These are phyloP conservation scores for Tuber borchii DNA, from an alignment of 495 filamentous ascomycete genomes.

Conservation along the genomic window DNA sequence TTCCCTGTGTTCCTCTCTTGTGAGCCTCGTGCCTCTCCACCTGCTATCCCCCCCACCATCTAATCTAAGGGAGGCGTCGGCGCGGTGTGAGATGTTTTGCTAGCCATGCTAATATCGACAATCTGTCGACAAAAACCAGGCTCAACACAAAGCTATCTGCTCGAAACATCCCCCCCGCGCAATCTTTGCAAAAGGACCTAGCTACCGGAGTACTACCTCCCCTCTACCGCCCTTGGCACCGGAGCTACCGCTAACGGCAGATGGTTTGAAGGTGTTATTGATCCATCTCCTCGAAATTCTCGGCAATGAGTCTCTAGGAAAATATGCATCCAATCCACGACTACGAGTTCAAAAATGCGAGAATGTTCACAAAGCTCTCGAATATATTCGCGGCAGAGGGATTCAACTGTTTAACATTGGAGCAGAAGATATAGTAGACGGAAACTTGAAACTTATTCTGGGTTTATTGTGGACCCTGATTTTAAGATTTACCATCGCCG, in stretches of 20 bases:
- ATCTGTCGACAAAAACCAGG: conserved; percentile 49
- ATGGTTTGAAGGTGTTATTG: conserved; percentile 64
- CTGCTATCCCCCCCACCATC: conserved; percentile 2
- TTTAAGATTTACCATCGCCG: conserved; percentile 93
- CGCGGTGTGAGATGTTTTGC: background rate
- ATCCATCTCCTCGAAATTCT: conserved; percentile 96
- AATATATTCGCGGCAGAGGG: conserved; percentile 81
- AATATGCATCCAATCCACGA: conserved; percentile 92
- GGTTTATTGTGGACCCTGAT: conserved; percentile 97
- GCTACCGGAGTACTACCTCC: conserved; percentile 68
- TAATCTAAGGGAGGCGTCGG: conserved; percentile 3
- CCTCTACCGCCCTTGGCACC: conserved; percentile 9
- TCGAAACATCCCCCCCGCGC: conserved; percentile 62
- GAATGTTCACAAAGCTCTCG: conserved; percentile 91
- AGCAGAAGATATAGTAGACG: conserved; percentile 96
- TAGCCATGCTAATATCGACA: background rate
- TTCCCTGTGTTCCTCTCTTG: conserved; percentile 12
- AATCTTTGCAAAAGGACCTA: conserved; percentile 78
- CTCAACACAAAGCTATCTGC: conserved; percentile 87
- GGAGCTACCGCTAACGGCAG: conserved; percentile 10
- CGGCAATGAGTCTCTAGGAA: conserved; percentile 83
- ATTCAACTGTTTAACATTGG: conserved; percentile 99
- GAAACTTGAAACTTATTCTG: conserved; percentile 93
- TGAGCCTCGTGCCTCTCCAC: conserved; percentile 9
- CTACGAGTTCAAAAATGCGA: conserved; percentile 95